Conservation (phyloP, 371 early-diverging fungal genomes). For the Rhizopus sp. region DNA sequence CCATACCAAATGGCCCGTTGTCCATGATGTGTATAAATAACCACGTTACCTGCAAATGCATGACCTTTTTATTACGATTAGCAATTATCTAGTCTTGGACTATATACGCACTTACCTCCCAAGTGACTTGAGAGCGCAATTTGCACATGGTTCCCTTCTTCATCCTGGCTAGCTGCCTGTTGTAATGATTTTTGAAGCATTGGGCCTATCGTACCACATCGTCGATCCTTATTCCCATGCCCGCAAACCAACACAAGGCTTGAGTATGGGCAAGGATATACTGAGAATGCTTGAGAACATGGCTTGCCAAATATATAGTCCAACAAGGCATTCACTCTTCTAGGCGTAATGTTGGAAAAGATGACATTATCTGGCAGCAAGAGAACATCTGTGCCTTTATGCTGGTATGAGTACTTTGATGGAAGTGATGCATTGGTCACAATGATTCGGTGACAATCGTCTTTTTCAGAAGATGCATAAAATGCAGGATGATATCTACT, state of each 20-base stretch:
- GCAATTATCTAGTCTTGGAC: neutral
- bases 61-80: constrained; percentile 21
- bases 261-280: constrained; percentile 25
- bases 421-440: constrained; percentile 35
- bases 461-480: neutral
- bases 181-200: constrained; percentile 29
- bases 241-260: constrained; percentile 39
- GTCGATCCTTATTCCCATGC: constrained; percentile 38
- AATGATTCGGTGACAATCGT: constrained; percentile 25
- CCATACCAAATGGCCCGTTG: constrained; percentile 49
- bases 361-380: constrained; percentile 42
- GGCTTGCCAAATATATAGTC: constrained; percentile 40
- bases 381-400: constrained; percentile 27
- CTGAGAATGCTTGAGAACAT: constrained; percentile 23
- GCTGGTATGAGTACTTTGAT: constrained; percentile 22
- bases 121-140: constrained; percentile 41
- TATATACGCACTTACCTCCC: constrained; percentile 27
- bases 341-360: constrained; percentile 37
- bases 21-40: constrained; percentile 38
- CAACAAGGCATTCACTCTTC: constrained; percentile 24
- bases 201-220: constrained; percentile 45
- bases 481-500: constrained; percentile 23
- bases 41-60: constrained; percentile 46
- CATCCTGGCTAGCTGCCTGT: constrained; percentile 19
- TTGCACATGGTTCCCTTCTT: constrained; percentile 8